Evolutionary conservation across 1,284 basidiomycete species (phyloP).

Genomic region (Phylloporus sp.): DNA sequence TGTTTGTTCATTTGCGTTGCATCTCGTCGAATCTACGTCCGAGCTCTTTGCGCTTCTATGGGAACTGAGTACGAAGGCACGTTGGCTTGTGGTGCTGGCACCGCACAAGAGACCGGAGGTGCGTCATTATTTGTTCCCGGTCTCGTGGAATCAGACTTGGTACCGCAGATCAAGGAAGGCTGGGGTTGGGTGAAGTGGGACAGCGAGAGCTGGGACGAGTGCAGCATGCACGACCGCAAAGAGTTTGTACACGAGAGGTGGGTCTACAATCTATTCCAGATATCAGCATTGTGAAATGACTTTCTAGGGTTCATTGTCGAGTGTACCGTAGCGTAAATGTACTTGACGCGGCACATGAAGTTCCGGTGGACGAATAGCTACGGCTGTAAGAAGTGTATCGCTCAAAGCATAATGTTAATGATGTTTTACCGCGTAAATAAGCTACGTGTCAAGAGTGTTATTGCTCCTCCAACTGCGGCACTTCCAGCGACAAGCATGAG

Average conservation of each 20-base stretch:
- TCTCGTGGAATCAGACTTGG: neutral
- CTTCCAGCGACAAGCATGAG: conserved; percentile 38
- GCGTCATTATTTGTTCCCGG: conserved; percentile 10
- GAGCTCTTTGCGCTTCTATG: conserved; percentile 71
- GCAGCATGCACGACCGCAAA: conserved; percentile 49
- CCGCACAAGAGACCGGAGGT: conserved; percentile 83
- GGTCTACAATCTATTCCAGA: conserved; percentile 22
- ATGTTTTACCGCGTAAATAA: conserved; percentile 31
- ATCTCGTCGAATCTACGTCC: conserved; percentile 68
- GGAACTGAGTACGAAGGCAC: conserved; percentile 66
- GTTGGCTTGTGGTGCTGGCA: conserved; percentile 73
- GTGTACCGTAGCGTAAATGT: conserved; percentile 37
- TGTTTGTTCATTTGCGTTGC: conserved; percentile 76
- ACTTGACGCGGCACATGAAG: conserved; percentile 2
- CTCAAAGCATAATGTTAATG: conserved; percentile 4
- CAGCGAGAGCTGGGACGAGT: conserved; percentile 58
- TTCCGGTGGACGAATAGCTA: conserved; percentile 7
- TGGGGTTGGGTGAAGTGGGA: conserved; percentile 82
- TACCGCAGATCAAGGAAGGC: conserved; percentile 67
- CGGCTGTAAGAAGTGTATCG: conserved; percentile 12
- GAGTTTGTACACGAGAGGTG: conserved; percentile 67
- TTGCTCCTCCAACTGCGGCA: conserved; percentile 34
- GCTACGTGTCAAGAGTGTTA: conserved; percentile 32
- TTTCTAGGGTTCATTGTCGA: conserved; percentile 39
- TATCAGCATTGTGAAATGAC: neutral